Base-by-base conservation (phyloP, 768 basidiomycete genomes). In the Phylloporus arenicola region DNA sequence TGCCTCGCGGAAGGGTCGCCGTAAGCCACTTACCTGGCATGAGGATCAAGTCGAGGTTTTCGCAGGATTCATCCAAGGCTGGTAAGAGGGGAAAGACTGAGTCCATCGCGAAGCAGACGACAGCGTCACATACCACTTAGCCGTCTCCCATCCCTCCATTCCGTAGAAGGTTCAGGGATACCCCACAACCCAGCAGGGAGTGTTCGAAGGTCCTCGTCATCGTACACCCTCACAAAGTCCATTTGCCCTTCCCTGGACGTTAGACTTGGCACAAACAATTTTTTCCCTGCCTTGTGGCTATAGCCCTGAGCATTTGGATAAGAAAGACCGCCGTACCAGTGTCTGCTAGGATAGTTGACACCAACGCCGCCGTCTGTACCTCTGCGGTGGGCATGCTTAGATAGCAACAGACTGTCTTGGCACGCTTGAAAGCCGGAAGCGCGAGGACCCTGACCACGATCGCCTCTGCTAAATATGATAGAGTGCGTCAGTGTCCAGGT, bases 311-410 rank as follows among this genome's bases (percentile, higher is more conserved):
- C 42, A 17, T 11, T n/a, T 6, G 19, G 27, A 41, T 12, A 6
- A 24, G 37, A 27, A 25, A 48, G 13, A n/a, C 6, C 47, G n/a
- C n/a, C n/a, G n/a, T 51, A 87, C 87, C 81, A 10, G 69, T 46
- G 57, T 66, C 64, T 19, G 70, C 61, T n/a, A 89, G 63, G 47
- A 89, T 75, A 13, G 71, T 70, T 11, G 73, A 63, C 11, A 79
- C 73, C 31, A 90, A 55, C 0, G 61, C 59, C 4, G 73, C 60
- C 0, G 88, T 90, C 57, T 83, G 75, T 22, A 82, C 72, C 58
- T 91, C 88, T 4, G 76, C 84, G 2, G 75, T 63, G 11, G 86
- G 85, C 88, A 91, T 89, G 66, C 81, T 89, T 37, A 91, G 72
- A 63, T 85, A 91, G 64, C 88, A 91, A 69, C 86, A 82, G 27